phyloP scores from a whole-genome alignment of 1,139 yeast species.

The Yamadazyma atmosphaerica region DNA sequence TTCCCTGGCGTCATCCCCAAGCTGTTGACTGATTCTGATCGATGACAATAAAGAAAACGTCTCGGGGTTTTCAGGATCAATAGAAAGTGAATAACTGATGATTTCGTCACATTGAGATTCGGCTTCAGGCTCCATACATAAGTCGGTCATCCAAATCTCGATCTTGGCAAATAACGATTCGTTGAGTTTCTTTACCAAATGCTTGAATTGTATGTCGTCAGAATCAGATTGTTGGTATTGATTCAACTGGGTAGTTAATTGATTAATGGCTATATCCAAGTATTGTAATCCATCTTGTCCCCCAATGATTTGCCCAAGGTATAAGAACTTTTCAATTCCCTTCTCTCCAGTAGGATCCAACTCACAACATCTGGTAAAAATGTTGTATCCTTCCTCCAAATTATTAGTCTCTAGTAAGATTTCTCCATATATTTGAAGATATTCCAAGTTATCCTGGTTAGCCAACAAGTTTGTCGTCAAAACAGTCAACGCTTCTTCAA shows the following conservation, averaged over 20 bases:
- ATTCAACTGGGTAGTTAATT: constrained; percentile 37
- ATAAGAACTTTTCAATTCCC: constrained; percentile 81
- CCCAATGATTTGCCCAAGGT: constrained; percentile 89
- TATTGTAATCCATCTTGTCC: constrained; percentile 73
- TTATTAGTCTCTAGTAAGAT: constrained; percentile 75
- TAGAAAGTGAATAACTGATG: constrained; percentile 61
- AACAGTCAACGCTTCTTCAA: constrained; percentile 40
- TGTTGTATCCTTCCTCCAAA: constrained; percentile 72
- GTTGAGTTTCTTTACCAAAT: constrained; percentile 53
- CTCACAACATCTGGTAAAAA: constrained; percentile 62
- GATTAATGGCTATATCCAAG: constrained; percentile 62
- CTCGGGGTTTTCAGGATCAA: constrained; percentile 70
- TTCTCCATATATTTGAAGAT: constrained; percentile 61
- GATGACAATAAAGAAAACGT: constrained; percentile 82
- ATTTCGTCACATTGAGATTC: constrained; percentile 76
- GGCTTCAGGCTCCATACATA: constrained; percentile 92
- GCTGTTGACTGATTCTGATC: constrained; percentile 85
- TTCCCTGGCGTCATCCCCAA: constrained; percentile 66
- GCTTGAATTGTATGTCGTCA: constrained; percentile 21
- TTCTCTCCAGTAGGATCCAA: constrained; percentile 63
- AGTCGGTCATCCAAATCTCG: constrained; percentile 99
- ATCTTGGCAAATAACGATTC: constrained; percentile 83
- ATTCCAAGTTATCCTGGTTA: constrained; percentile 30
- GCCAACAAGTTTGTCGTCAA: constrained; percentile 30
- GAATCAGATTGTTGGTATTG: constrained; percentile 31